phyloP scores from a whole-genome alignment of 164 flowering plant species.

The Litsea cubeba region DNA sequence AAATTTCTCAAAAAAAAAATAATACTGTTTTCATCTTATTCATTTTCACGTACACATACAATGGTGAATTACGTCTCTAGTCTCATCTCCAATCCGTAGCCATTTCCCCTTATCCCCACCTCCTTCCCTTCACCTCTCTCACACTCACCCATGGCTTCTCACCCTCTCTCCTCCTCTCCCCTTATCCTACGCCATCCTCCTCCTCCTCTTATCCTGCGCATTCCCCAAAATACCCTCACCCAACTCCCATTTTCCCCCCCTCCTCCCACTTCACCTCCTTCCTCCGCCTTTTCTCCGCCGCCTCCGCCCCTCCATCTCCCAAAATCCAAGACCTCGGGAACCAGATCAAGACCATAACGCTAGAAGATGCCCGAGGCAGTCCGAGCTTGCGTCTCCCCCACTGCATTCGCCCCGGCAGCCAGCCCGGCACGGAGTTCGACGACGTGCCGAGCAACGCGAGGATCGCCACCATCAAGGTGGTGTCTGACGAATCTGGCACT shows the following conservation, averaged over 20 bases:
- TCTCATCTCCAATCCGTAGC: too few relatives aligned
- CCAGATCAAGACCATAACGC: constrained; percentile 52
- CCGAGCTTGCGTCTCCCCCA: constrained; percentile 84
- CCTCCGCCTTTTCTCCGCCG: constrained; percentile 50
- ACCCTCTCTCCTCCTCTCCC: too few relatives aligned
- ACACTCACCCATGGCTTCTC: too few relatives aligned
- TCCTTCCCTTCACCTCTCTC: too few relatives aligned
- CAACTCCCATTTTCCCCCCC: constrained; percentile 13
- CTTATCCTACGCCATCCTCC: too few relatives aligned
- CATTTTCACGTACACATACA: too few relatives aligned
- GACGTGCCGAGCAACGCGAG: constrained; percentile 89
- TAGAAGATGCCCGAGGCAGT: constrained; percentile 63
- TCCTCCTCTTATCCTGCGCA: too few relatives aligned
- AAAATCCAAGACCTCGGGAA: constrained; percentile 54
- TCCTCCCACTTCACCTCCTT: constrained; percentile 21
- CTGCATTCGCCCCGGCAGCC: constrained; percentile 59
- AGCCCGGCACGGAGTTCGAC: constrained; percentile 87
- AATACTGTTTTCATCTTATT: too few relatives aligned
- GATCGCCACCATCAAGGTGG: constrained; percentile 87
- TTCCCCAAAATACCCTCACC: too few relatives aligned
- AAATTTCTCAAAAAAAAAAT: constrained; percentile 20
- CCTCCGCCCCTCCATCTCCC: constrained; percentile 38
- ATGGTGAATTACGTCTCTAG: too few relatives aligned
- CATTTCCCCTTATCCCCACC: too few relatives aligned
- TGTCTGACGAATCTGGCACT: constrained; percentile 75